phyloP scores from a whole-genome alignment of 2,329 filamentous ascomycete species.

The Ciborinia camelliae region DNA sequence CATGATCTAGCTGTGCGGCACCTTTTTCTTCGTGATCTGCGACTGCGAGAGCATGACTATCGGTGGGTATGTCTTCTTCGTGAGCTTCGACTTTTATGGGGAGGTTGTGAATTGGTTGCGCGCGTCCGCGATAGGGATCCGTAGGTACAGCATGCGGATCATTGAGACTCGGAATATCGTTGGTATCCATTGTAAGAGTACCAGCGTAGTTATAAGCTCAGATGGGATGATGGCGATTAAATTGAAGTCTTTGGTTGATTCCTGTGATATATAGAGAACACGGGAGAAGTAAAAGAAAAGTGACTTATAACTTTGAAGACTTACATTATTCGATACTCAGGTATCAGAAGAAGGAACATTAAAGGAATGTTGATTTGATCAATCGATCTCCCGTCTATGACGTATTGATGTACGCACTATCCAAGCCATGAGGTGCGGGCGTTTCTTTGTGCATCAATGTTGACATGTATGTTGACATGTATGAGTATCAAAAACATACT shows the following conservation, averaged over 20 bases:
- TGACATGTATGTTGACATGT: not conserved
- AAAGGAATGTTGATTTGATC: constrained; percentile 3
- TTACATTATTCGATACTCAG: no score
- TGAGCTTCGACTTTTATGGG: constrained; percentile 30
- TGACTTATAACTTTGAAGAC: no score
- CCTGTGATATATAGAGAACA: not conserved
- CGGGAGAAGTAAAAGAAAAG: not conserved
- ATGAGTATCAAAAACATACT: not conserved
- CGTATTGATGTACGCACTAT: not conserved
- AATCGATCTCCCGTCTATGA: not conserved
- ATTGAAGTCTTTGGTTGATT: not conserved
- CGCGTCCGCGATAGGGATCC: constrained; percentile 13
- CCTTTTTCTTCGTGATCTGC: constrained; percentile 42
- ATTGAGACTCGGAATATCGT: constrained; percentile 8
- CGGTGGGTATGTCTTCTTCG: constrained; percentile 37
- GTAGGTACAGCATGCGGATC: constrained; percentile 10
- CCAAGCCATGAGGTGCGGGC: not conserved
- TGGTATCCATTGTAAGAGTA: not conserved
- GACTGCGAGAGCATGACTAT: constrained; percentile 44
- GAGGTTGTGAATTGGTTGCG: constrained; percentile 21
- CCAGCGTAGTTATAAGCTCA: not conserved
- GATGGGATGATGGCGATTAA: not conserved
- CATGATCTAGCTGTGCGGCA: constrained; percentile 42
- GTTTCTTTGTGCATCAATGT: not conserved
- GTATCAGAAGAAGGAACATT: not conserved